phyloP scores from a whole-genome alignment of 2,329 filamentous ascomycete genomes.

The Nigrograna mackinnonii region DNA sequence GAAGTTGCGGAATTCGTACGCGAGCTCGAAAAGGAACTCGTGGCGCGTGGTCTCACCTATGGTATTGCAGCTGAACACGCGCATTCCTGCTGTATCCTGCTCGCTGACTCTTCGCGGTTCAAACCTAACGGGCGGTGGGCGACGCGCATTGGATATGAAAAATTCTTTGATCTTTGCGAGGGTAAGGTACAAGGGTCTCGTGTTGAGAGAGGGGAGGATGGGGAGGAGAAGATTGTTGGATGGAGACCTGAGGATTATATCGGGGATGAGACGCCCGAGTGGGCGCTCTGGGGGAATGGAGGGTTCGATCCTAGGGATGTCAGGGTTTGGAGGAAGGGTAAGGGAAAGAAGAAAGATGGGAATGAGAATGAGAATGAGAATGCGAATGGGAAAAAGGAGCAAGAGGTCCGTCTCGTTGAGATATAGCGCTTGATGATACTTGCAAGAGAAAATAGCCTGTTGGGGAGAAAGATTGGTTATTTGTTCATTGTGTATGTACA shows the following conservation, averaged over 20 bases:
- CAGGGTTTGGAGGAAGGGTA: conserved; percentile 84
- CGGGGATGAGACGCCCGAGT: conserved; percentile 81
- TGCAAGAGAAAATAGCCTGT: too few species aligned
- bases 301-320: conserved; percentile 92
- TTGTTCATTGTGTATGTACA: too few species aligned
- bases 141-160: conserved; percentile 86
- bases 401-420: neutral
- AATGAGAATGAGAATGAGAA: neutral
- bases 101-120: conserved; percentile 79
- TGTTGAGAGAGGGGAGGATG: conserved; percentile 26
- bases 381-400: neutral
- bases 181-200: conserved; percentile 43
- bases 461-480: too few species aligned
- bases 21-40: conserved; percentile 70
- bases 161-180: conserved; percentile 84
- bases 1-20: conserved; percentile 77
- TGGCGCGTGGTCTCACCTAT: conserved; percentile 73
- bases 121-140: conserved; percentile 79
- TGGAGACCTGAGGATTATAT: conserved; percentile 93
- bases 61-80: conserved; percentile 94
- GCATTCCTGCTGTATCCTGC: conserved; percentile 88
- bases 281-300: conserved; percentile 92
- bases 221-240: conserved; percentile 55
- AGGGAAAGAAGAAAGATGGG: conserved; percentile 48
- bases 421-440: too few species aligned